Conservation (phyloP, 352 stramenopile genomes). For the Phytophthora idaei region DNA sequence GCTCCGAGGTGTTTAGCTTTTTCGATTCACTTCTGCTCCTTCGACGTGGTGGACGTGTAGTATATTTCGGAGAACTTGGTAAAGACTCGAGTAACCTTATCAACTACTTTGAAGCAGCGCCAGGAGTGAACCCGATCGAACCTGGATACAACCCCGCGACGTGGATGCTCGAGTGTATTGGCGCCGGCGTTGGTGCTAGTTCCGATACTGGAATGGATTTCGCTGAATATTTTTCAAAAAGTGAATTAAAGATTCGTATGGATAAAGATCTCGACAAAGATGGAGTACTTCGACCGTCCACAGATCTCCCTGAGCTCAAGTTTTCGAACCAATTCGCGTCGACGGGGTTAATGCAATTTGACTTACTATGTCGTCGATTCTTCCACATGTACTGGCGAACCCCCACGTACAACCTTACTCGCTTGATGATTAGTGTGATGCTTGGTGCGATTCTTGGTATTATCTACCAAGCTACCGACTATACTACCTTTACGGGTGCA, state of each 20-base stretch:
- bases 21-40: constrained; percentile 90
- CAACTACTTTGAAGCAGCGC: constrained; percentile 54
- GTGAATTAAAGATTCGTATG: constrained; percentile 39
- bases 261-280: constrained; percentile 51
- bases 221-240: constrained; percentile 44
- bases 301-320: constrained; percentile 40
- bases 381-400: constrained; percentile 87
- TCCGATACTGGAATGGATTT: constrained; percentile 40
- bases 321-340: constrained; percentile 50
- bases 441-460: constrained; percentile 78
- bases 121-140: constrained; percentile 51
- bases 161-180: constrained; percentile 90
- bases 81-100: constrained; percentile 52
- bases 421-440: constrained; percentile 69
- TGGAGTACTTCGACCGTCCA: constrained; percentile 42
- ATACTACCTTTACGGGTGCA: constrained; percentile 46
- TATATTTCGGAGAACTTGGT: constrained; percentile 68
- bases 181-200: constrained; percentile 40
- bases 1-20: constrained; percentile 86
- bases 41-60: constrained; percentile 49
- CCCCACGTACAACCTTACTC: constrained; percentile 78
- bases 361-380: constrained; percentile 59
- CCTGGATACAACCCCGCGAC: constrained; percentile 90
- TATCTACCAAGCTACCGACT: constrained; percentile 71
- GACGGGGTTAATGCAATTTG: constrained; percentile 27